These are phyloP conservation scores for Paspalum vaginatum DNA, from an alignment of 176 grass and related monocot genomes.

Conservation along the genomic window DNA sequence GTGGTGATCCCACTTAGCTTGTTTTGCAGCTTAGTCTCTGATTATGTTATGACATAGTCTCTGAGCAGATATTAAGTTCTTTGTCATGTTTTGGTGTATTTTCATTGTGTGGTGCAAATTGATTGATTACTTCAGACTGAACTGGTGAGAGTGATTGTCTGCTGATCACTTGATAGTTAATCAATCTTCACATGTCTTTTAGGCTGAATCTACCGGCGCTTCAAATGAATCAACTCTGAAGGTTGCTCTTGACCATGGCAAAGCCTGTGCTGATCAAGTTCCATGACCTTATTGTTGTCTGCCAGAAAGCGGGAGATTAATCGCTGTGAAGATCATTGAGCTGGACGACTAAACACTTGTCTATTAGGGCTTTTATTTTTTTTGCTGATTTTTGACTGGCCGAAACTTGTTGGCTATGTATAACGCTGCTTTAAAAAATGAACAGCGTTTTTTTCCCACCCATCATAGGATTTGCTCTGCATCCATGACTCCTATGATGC, in stretches of 20 bases:
- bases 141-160: too few relatives aligned
- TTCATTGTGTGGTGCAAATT: background rate
- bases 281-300: conserved; percentile 84
- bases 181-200: conserved; percentile 1
- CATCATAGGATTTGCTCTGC: conserved; percentile 17
- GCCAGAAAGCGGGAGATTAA: conserved; percentile 91
- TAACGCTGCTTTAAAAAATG: conserved; percentile 23
- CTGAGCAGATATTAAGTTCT: background rate
- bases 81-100: background rate
- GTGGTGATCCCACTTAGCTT: background rate
- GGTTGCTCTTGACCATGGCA: conserved; percentile 90
- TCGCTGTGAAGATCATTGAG: conserved; percentile 99
- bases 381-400: conserved; percentile 39
- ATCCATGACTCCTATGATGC: background rate
- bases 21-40: background rate
- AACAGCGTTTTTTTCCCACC: conserved; percentile 26
- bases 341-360: conserved; percentile 73
- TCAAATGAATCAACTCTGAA: conserved; percentile 87
- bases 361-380: background rate
- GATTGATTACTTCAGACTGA: too few relatives aligned
- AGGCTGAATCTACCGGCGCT: conserved; percentile 74
- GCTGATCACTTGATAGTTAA: background rate
- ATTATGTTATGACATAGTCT: background rate
- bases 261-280: conserved; percentile 84
- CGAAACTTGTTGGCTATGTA: conserved; percentile 40